Percentiles rank a stretch among this genome's conserved stretches.
These are phyloP conservation scores for Sinapis alba DNA, from an alignment of 441 rosid genomes.

Conservation along the genomic window DNA sequence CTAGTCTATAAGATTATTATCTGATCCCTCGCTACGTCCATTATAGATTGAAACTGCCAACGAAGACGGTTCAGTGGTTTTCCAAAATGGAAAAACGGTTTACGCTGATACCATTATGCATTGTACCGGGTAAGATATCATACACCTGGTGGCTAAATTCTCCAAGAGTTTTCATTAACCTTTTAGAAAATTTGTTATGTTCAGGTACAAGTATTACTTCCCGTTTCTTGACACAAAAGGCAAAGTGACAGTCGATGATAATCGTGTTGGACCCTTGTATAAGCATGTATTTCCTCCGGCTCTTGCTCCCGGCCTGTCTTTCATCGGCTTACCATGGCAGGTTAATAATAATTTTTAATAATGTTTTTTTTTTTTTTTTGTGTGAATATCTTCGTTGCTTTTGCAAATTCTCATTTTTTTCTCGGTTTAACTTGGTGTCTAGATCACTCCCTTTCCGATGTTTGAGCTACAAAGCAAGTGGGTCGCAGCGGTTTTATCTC, in stretches of 20 bases:
- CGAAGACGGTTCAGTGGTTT: conserved; percentile 67
- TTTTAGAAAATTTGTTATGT: neutral
- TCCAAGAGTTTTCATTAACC: neutral
- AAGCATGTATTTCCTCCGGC: conserved; percentile 78
- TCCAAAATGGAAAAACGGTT: conserved; percentile 56
- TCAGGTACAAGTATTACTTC: conserved; percentile 73
- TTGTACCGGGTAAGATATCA: conserved; percentile 81
- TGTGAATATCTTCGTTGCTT: neutral
- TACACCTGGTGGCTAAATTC: neutral
- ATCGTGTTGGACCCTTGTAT: conserved; percentile 75
- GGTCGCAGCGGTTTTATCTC: conserved; percentile 74
- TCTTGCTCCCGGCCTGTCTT: conserved; percentile 73
- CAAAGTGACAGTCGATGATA: conserved; percentile 66
- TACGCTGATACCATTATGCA: conserved; percentile 70
- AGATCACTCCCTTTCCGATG: conserved; percentile 63
- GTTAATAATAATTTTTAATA: conserved; percentile 39
- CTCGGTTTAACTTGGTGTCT: conserved; percentile 1
- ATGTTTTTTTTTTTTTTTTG: neutral
- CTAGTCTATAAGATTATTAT: neutral
- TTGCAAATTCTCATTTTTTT: neutral
- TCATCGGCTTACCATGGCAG: conserved; percentile 82
- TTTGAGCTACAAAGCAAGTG: conserved; percentile 82
- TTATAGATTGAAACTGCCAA: conserved; percentile 57
- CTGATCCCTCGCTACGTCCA: neutral
- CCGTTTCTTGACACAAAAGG: conserved; percentile 77